phyloP scores from a whole-genome alignment of 2,329 filamentous ascomycete species.

The Colletotrichum falcatum region DNA sequence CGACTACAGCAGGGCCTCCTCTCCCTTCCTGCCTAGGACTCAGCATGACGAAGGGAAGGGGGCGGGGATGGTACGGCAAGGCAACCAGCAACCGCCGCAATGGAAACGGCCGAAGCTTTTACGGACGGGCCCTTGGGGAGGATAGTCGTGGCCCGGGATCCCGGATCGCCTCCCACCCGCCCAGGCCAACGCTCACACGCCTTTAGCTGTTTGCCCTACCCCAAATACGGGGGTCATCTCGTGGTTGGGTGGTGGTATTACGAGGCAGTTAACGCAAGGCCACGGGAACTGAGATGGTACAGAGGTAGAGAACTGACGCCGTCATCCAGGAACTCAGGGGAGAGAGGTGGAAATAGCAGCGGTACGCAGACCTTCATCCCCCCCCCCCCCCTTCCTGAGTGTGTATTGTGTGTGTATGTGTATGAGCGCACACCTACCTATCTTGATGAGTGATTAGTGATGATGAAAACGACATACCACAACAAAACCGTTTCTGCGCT shows the following conservation, averaged over 20 bases:
- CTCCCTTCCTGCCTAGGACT: neutral
- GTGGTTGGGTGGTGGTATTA: neutral
- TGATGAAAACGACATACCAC: neutral
- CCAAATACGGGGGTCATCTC: neutral
- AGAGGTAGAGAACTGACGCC: neutral
- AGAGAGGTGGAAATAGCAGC: neutral
- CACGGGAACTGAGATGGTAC: neutral
- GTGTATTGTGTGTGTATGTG: too few species aligned
- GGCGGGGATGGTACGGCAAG: neutral
- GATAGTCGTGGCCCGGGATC: slow-evolving; percentile 3
- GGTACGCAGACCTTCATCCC: slow-evolving; percentile 7
- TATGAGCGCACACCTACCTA: neutral
- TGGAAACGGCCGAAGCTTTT: neutral
- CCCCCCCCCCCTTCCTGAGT: too few species aligned
- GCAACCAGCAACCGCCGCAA: neutral
- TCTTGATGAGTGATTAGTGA: neutral
- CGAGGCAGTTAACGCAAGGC: neutral
- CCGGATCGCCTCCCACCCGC: neutral
- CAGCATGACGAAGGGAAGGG: neutral
- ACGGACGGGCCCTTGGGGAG: slow-evolving; percentile 2
- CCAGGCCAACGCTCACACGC: neutral
- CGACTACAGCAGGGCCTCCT: neutral
- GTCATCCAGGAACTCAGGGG: neutral
- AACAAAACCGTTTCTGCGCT: neutral
- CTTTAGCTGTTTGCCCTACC: neutral